These are phyloP conservation scores for Stagonosporopsis cucurbitacearum DNA, from an alignment of 2,329 filamentous ascomycete genomes.

Conservation along the genomic window DNA sequence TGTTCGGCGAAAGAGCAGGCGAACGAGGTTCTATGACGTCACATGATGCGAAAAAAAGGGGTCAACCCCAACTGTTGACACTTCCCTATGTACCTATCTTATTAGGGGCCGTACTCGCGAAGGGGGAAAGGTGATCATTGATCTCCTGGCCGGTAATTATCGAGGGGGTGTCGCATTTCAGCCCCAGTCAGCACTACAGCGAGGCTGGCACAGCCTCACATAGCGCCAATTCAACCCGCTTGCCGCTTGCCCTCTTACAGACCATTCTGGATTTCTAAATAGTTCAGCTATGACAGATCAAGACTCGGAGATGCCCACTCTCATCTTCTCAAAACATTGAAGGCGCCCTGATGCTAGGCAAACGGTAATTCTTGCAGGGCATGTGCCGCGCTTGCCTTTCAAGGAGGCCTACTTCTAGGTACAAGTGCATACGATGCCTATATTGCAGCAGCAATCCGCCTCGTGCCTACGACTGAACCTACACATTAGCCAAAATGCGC, in stretches of 20 bases:
- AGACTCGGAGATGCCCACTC: background rate
- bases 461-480: background rate
- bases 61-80: too few relatives aligned
- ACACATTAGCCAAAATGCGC: background rate
- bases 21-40: too few relatives aligned
- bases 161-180: background rate
- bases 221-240: background rate
- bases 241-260: background rate
- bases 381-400: background rate
- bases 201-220: constrained; percentile 7
- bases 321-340: constrained; percentile 5
- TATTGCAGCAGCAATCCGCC: background rate
- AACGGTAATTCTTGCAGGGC: background rate
- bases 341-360: background rate
- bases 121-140: too few relatives aligned
- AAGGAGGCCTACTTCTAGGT: background rate
- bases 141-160: background rate
- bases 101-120: too few relatives aligned
- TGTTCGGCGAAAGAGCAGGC: too few relatives aligned
- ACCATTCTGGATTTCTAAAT: background rate
- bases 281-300: background rate
- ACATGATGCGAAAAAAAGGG: too few relatives aligned
- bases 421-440: background rate
- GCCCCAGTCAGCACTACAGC: constrained; percentile 17
- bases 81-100: too few relatives aligned